Conservation (phyloP, 2,329 filamentous ascomycete genomes). For the Ilyonectria mors-panacis region DNA sequence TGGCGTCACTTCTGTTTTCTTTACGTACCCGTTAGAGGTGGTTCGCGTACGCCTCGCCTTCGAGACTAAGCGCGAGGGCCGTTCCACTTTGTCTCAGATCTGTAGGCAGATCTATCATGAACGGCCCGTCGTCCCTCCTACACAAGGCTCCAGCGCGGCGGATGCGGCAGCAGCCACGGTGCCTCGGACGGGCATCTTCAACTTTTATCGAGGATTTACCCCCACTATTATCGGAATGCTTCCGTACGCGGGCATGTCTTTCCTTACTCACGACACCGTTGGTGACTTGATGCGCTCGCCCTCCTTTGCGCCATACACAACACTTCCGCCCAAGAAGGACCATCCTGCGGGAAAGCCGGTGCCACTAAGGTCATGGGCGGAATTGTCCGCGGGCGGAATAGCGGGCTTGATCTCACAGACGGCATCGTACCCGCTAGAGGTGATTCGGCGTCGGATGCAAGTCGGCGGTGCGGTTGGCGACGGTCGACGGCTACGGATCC, state of each 20-base stretch:
- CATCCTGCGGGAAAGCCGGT: slow-evolving; percentile 73
- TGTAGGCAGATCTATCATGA: slow-evolving; percentile 91
- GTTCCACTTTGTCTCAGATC: slow-evolving; percentile 81
- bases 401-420: slow-evolving; percentile 94
- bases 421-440: slow-evolving; percentile 92
- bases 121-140: slow-evolving; percentile 60
- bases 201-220: slow-evolving; percentile 96
- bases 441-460: slow-evolving; percentile 94
- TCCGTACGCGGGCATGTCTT: slow-evolving; percentile 95
- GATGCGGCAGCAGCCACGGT: slow-evolving; percentile 62
- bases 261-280: slow-evolving; percentile 92
- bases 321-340: slow-evolving; percentile 73
- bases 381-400: slow-evolving; percentile 86
- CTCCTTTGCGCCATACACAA: slow-evolving; percentile 79
- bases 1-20: slow-evolving; percentile 92
- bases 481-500: slow-evolving; percentile 82
- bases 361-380: slow-evolving; percentile 86
- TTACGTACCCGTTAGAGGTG: slow-evolving; percentile 95
- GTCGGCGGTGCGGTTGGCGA: slow-evolving; percentile 95
- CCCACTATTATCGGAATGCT: slow-evolving; percentile 95
- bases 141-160: slow-evolving; percentile 54
- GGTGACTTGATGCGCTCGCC: slow-evolving; percentile 86
- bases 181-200: slow-evolving; percentile 79
- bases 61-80: slow-evolving; percentile 84
- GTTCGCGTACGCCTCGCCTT: slow-evolving; percentile 94